Percentiles rank a stretch among this genome's conserved stretches.
These are phyloP conservation scores for Trametes cinnabarina DNA, from an alignment of 768 basidiomycete genomes.

Conservation along the genomic window DNA sequence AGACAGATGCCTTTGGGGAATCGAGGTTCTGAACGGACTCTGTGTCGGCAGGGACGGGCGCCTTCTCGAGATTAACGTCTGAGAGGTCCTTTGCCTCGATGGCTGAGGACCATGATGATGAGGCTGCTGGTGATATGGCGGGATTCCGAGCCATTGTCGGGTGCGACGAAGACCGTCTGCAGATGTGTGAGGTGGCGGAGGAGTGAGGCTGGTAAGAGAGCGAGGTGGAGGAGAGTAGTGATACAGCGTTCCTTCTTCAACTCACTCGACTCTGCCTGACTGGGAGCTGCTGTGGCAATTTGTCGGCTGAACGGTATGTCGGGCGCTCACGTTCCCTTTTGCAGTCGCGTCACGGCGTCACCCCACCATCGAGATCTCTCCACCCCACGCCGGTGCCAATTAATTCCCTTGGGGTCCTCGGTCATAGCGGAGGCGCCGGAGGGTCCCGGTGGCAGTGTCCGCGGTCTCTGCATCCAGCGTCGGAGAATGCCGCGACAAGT, in stretches of 20 bases:
- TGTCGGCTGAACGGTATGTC: not conserved
- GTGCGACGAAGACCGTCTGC: not conserved
- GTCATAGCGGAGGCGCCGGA: not conserved
- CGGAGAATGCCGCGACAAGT: constrained; percentile 8
- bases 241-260: too few species aligned
- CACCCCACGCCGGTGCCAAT: not conserved
- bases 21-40: not conserved
- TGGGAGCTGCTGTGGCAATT: not conserved
- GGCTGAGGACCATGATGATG: constrained; percentile 11
- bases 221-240: not conserved
- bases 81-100: constrained; percentile 5
- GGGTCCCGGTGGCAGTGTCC: not conserved
- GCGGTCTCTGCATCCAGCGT: not conserved
- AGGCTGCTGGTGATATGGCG: not conserved
- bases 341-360: not conserved
- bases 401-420: not conserved
- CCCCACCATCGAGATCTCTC: not conserved
- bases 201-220: not conserved
- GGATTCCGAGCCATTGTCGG: not conserved
- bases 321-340: not conserved
- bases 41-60: not conserved
- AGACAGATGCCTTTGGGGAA: constrained; percentile 2
- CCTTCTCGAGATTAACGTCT: constrained; percentile 14
- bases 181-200: not conserved
- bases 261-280: not conserved